phyloP scores from a whole-genome alignment of 768 basidiomycete species.

The Floccularia luteovirens region DNA sequence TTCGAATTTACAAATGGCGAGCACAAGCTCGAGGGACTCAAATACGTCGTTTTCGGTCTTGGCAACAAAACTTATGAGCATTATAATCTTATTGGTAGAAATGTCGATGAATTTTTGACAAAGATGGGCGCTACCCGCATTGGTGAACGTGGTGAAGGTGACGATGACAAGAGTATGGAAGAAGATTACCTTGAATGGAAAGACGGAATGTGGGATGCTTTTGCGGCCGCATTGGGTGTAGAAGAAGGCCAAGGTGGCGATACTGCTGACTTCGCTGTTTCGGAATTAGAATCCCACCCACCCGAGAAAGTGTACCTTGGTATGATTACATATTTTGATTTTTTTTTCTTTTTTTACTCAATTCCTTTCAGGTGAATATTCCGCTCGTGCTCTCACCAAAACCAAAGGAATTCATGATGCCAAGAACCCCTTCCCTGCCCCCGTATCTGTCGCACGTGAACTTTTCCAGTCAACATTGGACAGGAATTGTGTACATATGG shows the following conservation, averaged over 20 bases:
- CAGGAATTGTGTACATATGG: slow-evolving; percentile 92
- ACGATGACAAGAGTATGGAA: slow-evolving; percentile 99
- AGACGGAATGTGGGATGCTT: slow-evolving; percentile 92
- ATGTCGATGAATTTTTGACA: slow-evolving; percentile 64
- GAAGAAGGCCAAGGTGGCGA: slow-evolving; percentile 97
- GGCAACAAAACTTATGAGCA: slow-evolving; percentile 95
- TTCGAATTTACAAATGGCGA: slow-evolving; percentile 83
- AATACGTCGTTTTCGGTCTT: slow-evolving; percentile 92
- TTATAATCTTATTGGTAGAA: slow-evolving; percentile 85
- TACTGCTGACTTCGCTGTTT: slow-evolving; percentile 87
- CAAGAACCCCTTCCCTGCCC: slow-evolving; percentile 94
- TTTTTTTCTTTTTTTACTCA: slow-evolving; percentile 8
- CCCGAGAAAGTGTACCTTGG: slow-evolving; percentile 91
- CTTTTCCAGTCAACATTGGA: slow-evolving; percentile 70
- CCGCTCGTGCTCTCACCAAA: slow-evolving; percentile 86
- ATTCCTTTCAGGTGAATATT: slow-evolving; percentile 74
- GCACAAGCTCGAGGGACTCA: slow-evolving; percentile 72
- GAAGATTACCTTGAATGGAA: slow-evolving; percentile 99
- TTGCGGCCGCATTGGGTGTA: slow-evolving; percentile 75
- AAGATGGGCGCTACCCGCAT: slow-evolving; percentile 82
- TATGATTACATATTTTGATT: slow-evolving; percentile 21
- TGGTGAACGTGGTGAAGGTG: slow-evolving; percentile 90
- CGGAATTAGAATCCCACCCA: slow-evolving; percentile 69
- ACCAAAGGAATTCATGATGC: slow-evolving; percentile 96
- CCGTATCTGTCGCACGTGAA: slow-evolving; percentile 70